Evolutionary conservation across 2,329 filamentous ascomycete species (phyloP).

Genomic region (Aspergillus cejpii): DNA sequence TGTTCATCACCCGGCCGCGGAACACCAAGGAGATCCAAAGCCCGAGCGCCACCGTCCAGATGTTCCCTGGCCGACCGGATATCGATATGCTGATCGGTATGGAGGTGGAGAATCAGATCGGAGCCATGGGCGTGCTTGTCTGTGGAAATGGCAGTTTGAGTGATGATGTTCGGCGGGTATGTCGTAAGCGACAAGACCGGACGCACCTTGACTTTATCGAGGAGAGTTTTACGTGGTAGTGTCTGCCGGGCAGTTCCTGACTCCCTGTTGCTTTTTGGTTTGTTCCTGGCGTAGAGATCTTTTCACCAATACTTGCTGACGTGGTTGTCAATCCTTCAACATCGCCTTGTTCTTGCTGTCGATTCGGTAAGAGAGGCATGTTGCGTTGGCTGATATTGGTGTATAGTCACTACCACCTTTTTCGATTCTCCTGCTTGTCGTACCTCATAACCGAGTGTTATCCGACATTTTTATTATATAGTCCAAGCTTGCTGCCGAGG

Average conservation of each 20-base stretch:
- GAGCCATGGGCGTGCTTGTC: conserved; percentile 80
- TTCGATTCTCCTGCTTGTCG: no score
- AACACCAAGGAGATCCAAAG: conserved; percentile 75
- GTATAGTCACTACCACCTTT: no score
- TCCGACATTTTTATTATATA: no score
- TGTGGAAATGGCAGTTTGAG: conserved; percentile 69
- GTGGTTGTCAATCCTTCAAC: neutral
- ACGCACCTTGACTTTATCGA: conserved; percentile 68
- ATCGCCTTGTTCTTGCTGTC: neutral
- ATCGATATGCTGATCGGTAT: conserved; percentile 69
- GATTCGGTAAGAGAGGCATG: no score
- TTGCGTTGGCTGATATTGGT: no score
- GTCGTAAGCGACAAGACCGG: conserved; percentile 55
- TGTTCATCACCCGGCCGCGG: conserved; percentile 85
- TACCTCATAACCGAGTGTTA: no score
- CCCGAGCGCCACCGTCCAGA: conserved; percentile 72
- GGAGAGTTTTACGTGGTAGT: conserved; percentile 59
- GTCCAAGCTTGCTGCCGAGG: no score
- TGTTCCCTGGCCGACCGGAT: conserved; percentile 86
- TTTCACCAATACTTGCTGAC: neutral
- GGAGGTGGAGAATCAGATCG: conserved; percentile 74
- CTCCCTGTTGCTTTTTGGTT: neutral
- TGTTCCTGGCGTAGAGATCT: neutral
- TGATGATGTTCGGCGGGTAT: conserved; percentile 66
- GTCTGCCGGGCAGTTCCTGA: neutral